Conservation (phyloP, 352 stramenopile genomes). For the Globisporangium apiculatum region DNA sequence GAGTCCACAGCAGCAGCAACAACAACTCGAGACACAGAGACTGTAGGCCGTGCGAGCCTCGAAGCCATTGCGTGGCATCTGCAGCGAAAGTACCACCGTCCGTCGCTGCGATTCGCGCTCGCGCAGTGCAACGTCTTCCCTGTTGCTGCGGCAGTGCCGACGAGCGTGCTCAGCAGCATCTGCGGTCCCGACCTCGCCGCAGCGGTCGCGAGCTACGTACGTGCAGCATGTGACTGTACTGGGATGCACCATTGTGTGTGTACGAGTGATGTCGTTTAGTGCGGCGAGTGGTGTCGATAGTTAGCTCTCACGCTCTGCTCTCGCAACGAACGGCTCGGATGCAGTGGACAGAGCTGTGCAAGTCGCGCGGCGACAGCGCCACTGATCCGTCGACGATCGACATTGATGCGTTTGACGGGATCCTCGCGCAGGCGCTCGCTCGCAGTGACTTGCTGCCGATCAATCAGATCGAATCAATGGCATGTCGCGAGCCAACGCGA, state of each 20-base stretch:
- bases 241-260: too few species aligned
- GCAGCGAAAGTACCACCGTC: constrained; percentile 27
- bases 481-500: not conserved
- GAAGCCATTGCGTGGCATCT: constrained; percentile 33
- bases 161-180: constrained; percentile 23
- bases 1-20: not conserved
- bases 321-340: not conserved
- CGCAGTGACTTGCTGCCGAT: too few species aligned
- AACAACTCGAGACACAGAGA: constrained; percentile 14
- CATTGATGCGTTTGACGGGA: constrained; percentile 49
- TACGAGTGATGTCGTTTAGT: too few species aligned
- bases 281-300: too few species aligned
- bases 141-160: constrained; percentile 18
- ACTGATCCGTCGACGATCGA: constrained; percentile 26
- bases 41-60: constrained; percentile 4
- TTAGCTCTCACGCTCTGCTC: too few species aligned
- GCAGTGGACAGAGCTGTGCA: constrained; percentile 32
- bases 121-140: constrained; percentile 42
- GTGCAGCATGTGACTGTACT: constrained; percentile 4
- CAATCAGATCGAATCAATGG: too few species aligned
- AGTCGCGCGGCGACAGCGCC: constrained; percentile 14
- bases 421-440: constrained; percentile 20
- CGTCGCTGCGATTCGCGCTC: constrained; percentile 47
- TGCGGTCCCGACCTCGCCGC: constrained; percentile 29
- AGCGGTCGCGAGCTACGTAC: constrained; percentile 35